Evolutionary conservation across 306 rosid genomes (phyloP).

Genomic region (Dryas alaskensis): DNA sequence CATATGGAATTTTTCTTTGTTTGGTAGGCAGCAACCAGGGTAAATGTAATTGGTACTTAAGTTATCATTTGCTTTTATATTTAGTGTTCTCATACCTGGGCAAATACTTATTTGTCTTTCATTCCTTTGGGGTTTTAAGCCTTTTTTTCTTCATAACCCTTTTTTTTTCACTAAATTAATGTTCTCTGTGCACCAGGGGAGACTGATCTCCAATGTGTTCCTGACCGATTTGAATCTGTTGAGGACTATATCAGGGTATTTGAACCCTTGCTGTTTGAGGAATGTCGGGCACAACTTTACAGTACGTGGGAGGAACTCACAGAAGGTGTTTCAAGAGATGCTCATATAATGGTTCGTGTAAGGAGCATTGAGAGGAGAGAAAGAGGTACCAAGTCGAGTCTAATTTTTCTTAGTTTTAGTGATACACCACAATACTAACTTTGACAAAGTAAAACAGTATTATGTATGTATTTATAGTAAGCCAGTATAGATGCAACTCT

Average conservation of each 20-base stretch:
- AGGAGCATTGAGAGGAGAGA: constrained; percentile 85
- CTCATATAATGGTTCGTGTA: constrained; percentile 83
- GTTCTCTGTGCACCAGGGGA: constrained; percentile 61
- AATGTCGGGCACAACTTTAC: constrained; percentile 95
- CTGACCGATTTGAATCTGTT: constrained; percentile 86
- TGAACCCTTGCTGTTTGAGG: constrained; percentile 98
- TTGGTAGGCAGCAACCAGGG: background rate
- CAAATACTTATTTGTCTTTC: background rate
- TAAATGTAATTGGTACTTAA: background rate
- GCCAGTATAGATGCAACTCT: background rate
- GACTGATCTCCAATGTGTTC: constrained; percentile 85
- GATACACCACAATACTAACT: background rate
- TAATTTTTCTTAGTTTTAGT: background rate
- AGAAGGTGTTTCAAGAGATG: constrained; percentile 80
- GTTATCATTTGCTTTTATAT: background rate
- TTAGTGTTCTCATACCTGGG: constrained; percentile 5
- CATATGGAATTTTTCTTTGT: background rate
- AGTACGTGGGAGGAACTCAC: constrained; percentile 94
- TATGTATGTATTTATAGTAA: background rate
- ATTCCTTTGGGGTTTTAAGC: constrained; percentile 15
- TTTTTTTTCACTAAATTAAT: constrained; percentile 32
- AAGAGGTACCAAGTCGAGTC: constrained; percentile 58
- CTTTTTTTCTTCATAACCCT: constrained; percentile 16
- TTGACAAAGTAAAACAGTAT: background rate
- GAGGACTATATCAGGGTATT: constrained; percentile 90